These are phyloP conservation scores for Mycena metata DNA, from an alignment of 768 basidiomycete genomes.

Conservation along the genomic window DNA sequence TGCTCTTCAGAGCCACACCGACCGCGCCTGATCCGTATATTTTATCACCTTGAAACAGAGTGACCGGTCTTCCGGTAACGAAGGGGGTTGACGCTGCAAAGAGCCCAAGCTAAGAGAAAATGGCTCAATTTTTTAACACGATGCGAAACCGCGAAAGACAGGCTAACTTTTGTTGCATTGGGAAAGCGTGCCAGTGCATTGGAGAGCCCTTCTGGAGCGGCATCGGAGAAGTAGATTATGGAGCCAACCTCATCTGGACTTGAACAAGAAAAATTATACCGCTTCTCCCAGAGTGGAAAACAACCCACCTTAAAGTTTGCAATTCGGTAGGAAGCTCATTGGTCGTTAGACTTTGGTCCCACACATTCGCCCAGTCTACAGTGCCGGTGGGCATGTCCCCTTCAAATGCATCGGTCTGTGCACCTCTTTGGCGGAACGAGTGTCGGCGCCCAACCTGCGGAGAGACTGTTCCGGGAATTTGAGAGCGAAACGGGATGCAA, in stretches of 20 bases:
- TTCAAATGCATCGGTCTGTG: constrained; percentile 32
- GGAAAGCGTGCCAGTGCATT: constrained; percentile 60
- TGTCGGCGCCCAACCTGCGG: constrained; percentile 83
- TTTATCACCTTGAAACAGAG: constrained; percentile 70
- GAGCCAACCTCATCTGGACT: constrained; percentile 50
- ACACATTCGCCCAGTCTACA: constrained; percentile 66
- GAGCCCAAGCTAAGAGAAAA: constrained; percentile 66
- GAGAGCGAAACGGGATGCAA: constrained; percentile 71
- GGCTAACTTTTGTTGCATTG: constrained; percentile 62
- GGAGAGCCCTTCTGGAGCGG: constrained; percentile 67
- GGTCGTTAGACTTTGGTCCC: constrained; percentile 51
- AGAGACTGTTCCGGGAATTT: constrained; percentile 68
- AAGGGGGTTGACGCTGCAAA: constrained; percentile 84
- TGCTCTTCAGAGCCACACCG: constrained; percentile 65
- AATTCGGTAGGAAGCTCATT: constrained; percentile 56
- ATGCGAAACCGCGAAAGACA: neutral
- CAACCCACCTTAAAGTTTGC: constrained; percentile 52
- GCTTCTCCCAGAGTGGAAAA: neutral
- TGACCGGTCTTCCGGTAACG: constrained; percentile 80
- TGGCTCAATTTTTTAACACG: neutral
- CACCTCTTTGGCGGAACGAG: constrained; percentile 59
- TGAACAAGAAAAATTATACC: constrained; percentile 4
- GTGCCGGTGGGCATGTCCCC: constrained; percentile 36
- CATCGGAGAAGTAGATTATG: constrained; percentile 71
- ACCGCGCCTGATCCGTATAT: constrained; percentile 77